phyloP scores from a whole-genome alignment of 208 protist genomes.

The Acanthamoeba divionensis region DNA sequence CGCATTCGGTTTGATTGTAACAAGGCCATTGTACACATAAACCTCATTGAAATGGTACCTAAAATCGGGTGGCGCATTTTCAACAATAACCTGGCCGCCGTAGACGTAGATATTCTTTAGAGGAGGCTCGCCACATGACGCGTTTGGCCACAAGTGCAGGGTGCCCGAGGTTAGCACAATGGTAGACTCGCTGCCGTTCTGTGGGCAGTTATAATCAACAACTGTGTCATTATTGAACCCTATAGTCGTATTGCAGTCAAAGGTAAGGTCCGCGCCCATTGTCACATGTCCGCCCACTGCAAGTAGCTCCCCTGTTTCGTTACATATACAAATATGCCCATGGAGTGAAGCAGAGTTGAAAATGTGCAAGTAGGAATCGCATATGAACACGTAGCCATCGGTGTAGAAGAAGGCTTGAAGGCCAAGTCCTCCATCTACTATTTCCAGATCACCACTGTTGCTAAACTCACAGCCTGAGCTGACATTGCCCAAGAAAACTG shows the following conservation, averaged over 20 bases:
- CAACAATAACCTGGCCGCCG: slow-evolving; percentile 6
- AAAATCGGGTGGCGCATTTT: background rate
- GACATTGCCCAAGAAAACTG: background rate
- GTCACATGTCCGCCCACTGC: background rate
- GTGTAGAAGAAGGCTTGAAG: no score
- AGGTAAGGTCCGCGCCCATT: background rate
- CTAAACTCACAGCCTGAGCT: background rate
- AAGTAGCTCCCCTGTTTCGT: background rate
- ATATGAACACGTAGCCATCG: slow-evolving; percentile 33
- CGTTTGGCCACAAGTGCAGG: slow-evolving; percentile 44
- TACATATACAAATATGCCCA: slow-evolving; percentile 7
- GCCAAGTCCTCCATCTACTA: background rate
- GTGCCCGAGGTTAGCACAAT: slow-evolving; percentile 23
- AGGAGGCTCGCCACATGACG: background rate
- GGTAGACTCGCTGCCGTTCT: slow-evolving; percentile 40
- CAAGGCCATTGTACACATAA: no score
- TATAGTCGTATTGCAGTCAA: background rate
- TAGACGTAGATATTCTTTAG: background rate
- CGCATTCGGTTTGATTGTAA: no score
- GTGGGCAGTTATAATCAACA: background rate
- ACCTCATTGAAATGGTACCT: slow-evolving; percentile 12
- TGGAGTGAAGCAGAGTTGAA: background rate
- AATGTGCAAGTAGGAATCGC: background rate
- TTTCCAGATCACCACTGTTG: background rate
- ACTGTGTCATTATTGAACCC: background rate